Base-by-base conservation (phyloP, 2,329 filamentous ascomycete species). In the Aureobasidium pullulans region DNA sequence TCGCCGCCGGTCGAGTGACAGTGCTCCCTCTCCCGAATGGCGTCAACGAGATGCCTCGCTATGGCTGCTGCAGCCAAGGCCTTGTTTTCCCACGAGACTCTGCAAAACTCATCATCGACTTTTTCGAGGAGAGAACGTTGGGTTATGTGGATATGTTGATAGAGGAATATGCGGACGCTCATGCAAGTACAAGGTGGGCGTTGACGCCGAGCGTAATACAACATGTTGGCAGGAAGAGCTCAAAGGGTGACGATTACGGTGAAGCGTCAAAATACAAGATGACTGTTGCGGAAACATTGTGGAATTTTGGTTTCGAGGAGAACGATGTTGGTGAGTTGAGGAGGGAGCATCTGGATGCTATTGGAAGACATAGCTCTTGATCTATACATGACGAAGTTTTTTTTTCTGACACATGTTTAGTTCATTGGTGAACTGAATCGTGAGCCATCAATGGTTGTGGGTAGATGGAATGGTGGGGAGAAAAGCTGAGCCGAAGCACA, bases 1-100 rank as follows among this genome's bases (percentile, higher is more conserved):
- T 78, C 61, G 69, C 70, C 4, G 69, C 75, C 13, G 76, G 76
- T 9, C 70, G 71, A 23, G 66, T 69, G 0, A 75, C 74, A 1
- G 67, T 76, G 6, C 66, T 70, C 2, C 72, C 73, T 1, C 67
- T 72, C 7, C 62, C 70, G 1, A 40, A 58, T 2, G 75, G 75
- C 6, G 68, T 78, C 1, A 67, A 72, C 43, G 64, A 68, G 28
- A 77, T 77, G 75, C 64, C 71, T 11, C 63, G 69, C 8, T 77
- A 70, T 57, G 76, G 75, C 15, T 77, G 75, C 64, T 78, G 76
- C 62, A 72, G 72, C 1, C 76, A 79, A 66, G 76, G 67, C 1
- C 69, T 77, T 6, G 71, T 77, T 36, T 78, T 76, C 53, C 75
- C 74, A 2, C 67, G 10, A 60, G 72, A 1, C 32, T 73, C 16